Percentiles rank a stretch among this genome's conserved stretches.
Conservation (phyloP, 2,329 filamentous ascomycete species). For the Verticillium alfalfae region DNA sequence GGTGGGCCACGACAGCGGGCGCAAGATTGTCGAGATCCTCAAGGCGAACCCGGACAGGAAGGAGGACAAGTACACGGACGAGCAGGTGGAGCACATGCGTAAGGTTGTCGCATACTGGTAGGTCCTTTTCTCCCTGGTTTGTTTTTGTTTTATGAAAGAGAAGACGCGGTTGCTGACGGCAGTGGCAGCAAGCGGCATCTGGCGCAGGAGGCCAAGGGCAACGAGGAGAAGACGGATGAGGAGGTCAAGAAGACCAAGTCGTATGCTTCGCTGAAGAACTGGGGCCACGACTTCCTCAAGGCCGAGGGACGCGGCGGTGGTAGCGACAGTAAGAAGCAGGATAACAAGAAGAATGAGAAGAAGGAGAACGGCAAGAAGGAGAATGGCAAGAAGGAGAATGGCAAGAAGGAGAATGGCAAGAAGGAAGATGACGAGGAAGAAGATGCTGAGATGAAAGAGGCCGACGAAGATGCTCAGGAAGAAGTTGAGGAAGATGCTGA, state of each 20-base stretch:
- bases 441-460: too few species aligned
- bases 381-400: neutral
- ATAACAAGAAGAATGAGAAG: conserved; percentile 7
- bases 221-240: conserved; percentile 42
- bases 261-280: conserved; percentile 58
- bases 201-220: conserved; percentile 55
- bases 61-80: conserved; percentile 49
- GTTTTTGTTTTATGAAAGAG: neutral
- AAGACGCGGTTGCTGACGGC: neutral
- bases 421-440: too few species aligned
- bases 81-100: conserved; percentile 53
- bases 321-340: neutral
- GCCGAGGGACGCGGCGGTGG: conserved; percentile 14
- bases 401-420: too few species aligned
- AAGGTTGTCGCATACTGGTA: conserved; percentile 57
- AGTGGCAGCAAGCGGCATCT: conserved; percentile 51
- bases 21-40: conserved; percentile 58
- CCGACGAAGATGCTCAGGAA: too few species aligned
- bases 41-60: conserved; percentile 56
- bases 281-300: conserved; percentile 51
- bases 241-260: conserved; percentile 43
- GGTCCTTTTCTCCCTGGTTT: neutral
- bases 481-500: conserved; percentile 19
- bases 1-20: conserved; percentile 58
- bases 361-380: conserved; percentile 4